Evolutionary conservation across 2,329 filamentous ascomycete species (phyloP), one percentile per base, ranked within the genome.

Genomic region (Diaporthe citriasiana): DNA sequence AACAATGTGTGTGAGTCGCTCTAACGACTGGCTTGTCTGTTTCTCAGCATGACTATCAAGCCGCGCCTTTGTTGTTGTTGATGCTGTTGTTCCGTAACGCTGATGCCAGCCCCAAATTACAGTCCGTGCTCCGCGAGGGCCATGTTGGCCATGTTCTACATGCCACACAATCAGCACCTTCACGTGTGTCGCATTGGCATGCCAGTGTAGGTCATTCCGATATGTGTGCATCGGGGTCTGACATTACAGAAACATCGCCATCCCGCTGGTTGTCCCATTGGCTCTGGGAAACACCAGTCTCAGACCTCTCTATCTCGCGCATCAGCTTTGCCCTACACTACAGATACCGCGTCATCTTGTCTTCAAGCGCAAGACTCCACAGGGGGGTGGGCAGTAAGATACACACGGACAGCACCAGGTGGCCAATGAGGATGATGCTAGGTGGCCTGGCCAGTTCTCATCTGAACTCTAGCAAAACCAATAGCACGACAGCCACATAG

Each of bases 161-260:
- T 68, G 47, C 60, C 59, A 50, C 60, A 66, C 42, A 66, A 51
- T 30, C 42, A 60, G 56, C 72, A 74, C 65, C 63, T 57, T 66
- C 68, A 71, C 22, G 66, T 50, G 47, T 53, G 55, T 51, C 25
- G 6, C 27, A 42, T 55, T 70, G 40, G 71, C 57, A 70, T 59
- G 51, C 55, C 56, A 45, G 47, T 53, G 38, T 19, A 42, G 57
- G 38, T 63, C 57, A 45, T 63, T 70, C 47, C 63, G 65, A 57
- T 70, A 51, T 53, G 50, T 59, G 65, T 70, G 71, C 68, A 51
- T 63, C 70, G 66, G 70, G 66, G 59, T 71, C 65, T 71, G 66
- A 73, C 50, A 68, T 68, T 66, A 53, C 59, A 71, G 50, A 55
- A 57, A 75, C 63, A 73, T 42, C 25, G 50, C 40, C 56, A 30